Evolutionary conservation across 2,329 filamentous ascomycete genomes (phyloP).

Genomic region (Drechmeria coniospora): DNA sequence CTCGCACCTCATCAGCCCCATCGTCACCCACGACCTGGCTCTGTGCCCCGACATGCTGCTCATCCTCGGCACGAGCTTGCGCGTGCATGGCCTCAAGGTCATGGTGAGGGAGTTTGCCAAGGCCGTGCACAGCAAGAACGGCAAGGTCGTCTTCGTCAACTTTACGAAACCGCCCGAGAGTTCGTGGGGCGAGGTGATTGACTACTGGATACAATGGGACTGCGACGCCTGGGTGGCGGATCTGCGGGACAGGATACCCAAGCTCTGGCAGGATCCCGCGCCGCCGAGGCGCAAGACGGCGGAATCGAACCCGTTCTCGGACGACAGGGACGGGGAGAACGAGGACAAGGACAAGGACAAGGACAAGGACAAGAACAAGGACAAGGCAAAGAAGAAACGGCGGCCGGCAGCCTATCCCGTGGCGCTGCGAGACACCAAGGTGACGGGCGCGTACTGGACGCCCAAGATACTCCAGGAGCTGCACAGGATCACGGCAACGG

Average conservation of each 20-base stretch:
- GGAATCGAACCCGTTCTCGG: too few species aligned
- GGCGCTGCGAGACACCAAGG: constrained; percentile 29
- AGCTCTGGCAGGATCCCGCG: constrained; percentile 41
- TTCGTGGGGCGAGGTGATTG: constrained; percentile 56
- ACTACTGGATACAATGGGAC: constrained; percentile 62
- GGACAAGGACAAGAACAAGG: too few species aligned
- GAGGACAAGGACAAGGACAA: constrained; percentile 13
- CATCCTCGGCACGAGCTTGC: constrained; percentile 55
- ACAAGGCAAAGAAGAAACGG: constrained; percentile 17
- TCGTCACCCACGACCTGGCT: constrained; percentile 51
- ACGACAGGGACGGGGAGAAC: constrained; percentile 18
- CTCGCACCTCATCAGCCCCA: constrained; percentile 50
- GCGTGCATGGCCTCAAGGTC: constrained; percentile 55
- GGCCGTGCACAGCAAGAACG: constrained; percentile 50
- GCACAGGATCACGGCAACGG: constrained; percentile 17
- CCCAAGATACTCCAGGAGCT: constrained; percentile 26
- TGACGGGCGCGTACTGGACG: constrained; percentile 27
- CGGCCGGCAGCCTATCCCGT: constrained; percentile 22
- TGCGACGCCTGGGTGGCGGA: constrained; percentile 59
- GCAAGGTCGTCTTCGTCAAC: constrained; percentile 59
- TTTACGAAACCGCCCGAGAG: constrained; percentile 58
- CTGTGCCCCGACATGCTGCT: constrained; percentile 51
- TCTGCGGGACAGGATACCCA: constrained; percentile 40
- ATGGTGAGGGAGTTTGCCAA: constrained; percentile 59
- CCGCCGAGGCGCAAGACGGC: constrained; percentile 26